phyloP scores from a whole-genome alignment of 768 basidiomycete species.

The Arthromyces matolae region DNA sequence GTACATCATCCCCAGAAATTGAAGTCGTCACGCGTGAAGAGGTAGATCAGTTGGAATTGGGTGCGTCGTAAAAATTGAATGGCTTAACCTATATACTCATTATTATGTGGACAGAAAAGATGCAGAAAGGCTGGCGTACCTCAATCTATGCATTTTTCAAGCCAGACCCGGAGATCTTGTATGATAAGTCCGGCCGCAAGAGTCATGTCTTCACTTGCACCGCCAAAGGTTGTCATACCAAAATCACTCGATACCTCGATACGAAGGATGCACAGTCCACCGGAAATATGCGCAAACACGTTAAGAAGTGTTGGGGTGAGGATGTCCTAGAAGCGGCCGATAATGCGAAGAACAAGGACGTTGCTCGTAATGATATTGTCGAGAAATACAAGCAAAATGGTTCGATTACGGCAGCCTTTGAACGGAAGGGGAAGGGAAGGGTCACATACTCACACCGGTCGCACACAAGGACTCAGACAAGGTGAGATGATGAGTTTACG shows the following conservation, averaged over 20 bases:
- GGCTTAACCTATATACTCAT: neutral
- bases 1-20: neutral
- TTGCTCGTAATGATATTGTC: conserved; percentile 3
- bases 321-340: conserved; percentile 17
- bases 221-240: conserved; percentile 14
- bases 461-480: conserved; percentile 14
- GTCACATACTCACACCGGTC: conserved; percentile 26
- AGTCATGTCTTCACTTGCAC: conserved; percentile 27
- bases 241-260: conserved; percentile 22
- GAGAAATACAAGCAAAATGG: conserved; percentile 9
- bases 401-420: conserved; percentile 26
- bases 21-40: neutral
- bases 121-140: conserved; percentile 23
- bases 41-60: neutral
- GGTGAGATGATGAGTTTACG: conserved; percentile 3
- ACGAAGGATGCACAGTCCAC: conserved; percentile 26
- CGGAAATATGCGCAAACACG: conserved; percentile 26
- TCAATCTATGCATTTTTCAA: conserved; percentile 32
- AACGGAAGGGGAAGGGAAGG: conserved; percentile 23
- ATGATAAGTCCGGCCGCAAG: conserved; percentile 12
- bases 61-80: too few species aligned
- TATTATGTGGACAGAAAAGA: neutral
- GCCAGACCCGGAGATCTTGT: conserved; percentile 5
- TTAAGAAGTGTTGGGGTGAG: conserved; percentile 26
- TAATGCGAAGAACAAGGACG: conserved; percentile 4